These are phyloP conservation scores for Yamadazyma triangularis DNA, from an alignment of 1,139 yeast species.

Conservation along the genomic window DNA sequence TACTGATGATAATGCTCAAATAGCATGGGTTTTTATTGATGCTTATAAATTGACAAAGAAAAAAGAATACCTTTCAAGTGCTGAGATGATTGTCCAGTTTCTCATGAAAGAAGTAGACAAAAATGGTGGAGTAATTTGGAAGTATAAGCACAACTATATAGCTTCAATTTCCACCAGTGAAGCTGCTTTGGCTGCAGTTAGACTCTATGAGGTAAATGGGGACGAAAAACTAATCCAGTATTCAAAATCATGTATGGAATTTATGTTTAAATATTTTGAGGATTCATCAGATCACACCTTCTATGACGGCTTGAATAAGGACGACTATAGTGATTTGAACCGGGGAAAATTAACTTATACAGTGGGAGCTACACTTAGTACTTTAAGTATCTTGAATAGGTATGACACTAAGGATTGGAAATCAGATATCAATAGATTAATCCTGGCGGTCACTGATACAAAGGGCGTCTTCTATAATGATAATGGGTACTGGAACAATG, in stretches of 20 bases:
- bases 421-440: slow-evolving; percentile 21
- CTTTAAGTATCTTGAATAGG: slow-evolving; percentile 18
- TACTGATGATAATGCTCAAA: slow-evolving; percentile 33
- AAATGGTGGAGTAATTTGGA: slow-evolving; percentile 32
- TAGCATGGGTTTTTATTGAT: slow-evolving; percentile 26
- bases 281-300: slow-evolving; percentile 26
- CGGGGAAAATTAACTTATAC: slow-evolving; percentile 32
- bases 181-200: slow-evolving; percentile 29
- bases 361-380: slow-evolving; percentile 28
- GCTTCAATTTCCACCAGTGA: slow-evolving; percentile 34
- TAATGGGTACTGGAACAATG: slow-evolving; percentile 22
- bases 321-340: slow-evolving; percentile 15
- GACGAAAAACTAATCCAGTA: slow-evolving; percentile 17
- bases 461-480: slow-evolving; percentile 19
- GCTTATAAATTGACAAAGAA: slow-evolving; percentile 18
- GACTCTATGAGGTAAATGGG: slow-evolving; percentile 16
- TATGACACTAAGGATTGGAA: slow-evolving; percentile 7
- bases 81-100: slow-evolving; percentile 9
- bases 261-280: slow-evolving; percentile 22
- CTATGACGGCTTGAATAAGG: slow-evolving; percentile 24
- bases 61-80: slow-evolving; percentile 13
- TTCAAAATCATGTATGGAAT: slow-evolving; percentile 21
- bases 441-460: slow-evolving; percentile 18
- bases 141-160: slow-evolving; percentile 17
- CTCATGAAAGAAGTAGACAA: slow-evolving; percentile 14